phyloP scores from a whole-genome alignment of 768 basidiomycete species.

The Phaeotremella fagi region DNA sequence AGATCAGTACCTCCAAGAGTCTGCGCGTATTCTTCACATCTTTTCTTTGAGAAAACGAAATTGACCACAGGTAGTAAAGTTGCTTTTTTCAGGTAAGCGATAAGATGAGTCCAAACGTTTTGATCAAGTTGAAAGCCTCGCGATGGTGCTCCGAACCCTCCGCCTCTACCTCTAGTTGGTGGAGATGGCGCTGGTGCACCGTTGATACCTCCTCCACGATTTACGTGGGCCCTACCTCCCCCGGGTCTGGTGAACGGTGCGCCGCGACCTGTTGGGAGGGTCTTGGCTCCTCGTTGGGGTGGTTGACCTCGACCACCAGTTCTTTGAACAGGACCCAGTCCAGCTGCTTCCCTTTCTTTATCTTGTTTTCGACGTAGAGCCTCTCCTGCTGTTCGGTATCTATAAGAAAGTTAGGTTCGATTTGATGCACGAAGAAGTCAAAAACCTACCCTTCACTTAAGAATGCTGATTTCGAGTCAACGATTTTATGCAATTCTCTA shows the following conservation, averaged over 20 bases:
- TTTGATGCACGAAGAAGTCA: no score
- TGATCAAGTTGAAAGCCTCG: slow-evolving; percentile 60
- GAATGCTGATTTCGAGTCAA: slow-evolving; percentile 74
- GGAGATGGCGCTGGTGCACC: slow-evolving; percentile 27
- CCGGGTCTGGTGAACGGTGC: slow-evolving; percentile 43
- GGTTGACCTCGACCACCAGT: slow-evolving; percentile 70
- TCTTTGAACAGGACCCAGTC: slow-evolving; percentile 76
- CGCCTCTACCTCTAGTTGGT: slow-evolving; percentile 32
- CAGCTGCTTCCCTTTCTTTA: slow-evolving; percentile 94
- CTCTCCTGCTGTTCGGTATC: slow-evolving; percentile 86
- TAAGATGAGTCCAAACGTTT: slow-evolving; percentile 87
- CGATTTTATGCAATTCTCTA: slow-evolving; percentile 87
- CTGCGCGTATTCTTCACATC: slow-evolving; percentile 91
- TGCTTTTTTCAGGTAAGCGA: slow-evolving; percentile 77
- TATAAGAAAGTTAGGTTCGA: slow-evolving; percentile 40
- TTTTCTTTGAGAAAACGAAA: slow-evolving; percentile 95
- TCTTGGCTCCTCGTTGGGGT: slow-evolving; percentile 51
- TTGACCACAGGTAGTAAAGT: slow-evolving; percentile 85
- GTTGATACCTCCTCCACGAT: slow-evolving; percentile 54
- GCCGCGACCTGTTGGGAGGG: slow-evolving; percentile 35
- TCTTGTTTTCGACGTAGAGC: slow-evolving; percentile 90
- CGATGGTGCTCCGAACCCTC: slow-evolving; percentile 21
- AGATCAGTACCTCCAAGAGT: slow-evolving; percentile 84
- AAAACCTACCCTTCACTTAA: slow-evolving; percentile 62
- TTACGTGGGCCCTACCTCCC: slow-evolving; percentile 43